A percentile compares a stretch with the other conserved stretches of the same genome.
Conservation (phyloP, 345 rosid genomes). For the Citrus sinensis region DVS_A1.0 CM039167.1:1539501-1540000, state of each 20-base stretch:
- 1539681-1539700: not conserved
- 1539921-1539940: slow-evolving; percentile 16
- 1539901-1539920: slow-evolving; percentile 23
- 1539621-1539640: not conserved
- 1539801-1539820: slow-evolving; percentile 21
- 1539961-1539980: slow-evolving; percentile 22
- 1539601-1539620: no score
- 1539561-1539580: not conserved
- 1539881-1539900: slow-evolving; percentile 18
- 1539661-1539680: not conserved
- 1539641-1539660: not conserved
- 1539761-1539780: not conserved
- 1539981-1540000: slow-evolving; percentile 25
- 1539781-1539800: slow-evolving; percentile 39
- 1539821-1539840: slow-evolving; percentile 32
- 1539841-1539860: slow-evolving; percentile 25
- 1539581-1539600: not conserved
- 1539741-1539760: not conserved
- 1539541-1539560: no score
- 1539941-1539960: slow-evolving; percentile 8
- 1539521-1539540: not conserved
- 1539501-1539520: no score
- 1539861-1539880: slow-evolving; percentile 5
- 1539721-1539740: not conserved
- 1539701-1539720: not conserved